These are phyloP conservation scores for Eimeria falciformis DNA, from an alignment of 169 alveolate species.

Conservation along the genomic window DNA sequence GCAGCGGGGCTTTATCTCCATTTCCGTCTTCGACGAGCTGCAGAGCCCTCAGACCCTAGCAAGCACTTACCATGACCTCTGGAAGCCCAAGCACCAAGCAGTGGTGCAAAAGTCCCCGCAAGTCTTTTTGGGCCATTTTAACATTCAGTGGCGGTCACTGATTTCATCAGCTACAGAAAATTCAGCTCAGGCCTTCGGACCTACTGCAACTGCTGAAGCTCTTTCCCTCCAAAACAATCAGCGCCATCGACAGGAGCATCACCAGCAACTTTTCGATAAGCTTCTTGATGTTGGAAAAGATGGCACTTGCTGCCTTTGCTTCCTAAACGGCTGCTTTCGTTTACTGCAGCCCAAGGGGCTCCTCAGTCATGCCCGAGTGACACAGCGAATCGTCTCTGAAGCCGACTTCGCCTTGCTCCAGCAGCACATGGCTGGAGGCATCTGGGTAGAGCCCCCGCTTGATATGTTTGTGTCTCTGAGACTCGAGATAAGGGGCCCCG, in stretches of 20 bases:
- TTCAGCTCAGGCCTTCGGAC: not conserved
- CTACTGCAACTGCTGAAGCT: not conserved
- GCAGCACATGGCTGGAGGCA: not conserved
- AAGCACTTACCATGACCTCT: not conserved
- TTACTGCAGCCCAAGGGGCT: constrained; percentile 49
- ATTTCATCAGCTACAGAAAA: not conserved
- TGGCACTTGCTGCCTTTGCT: constrained; percentile 35
- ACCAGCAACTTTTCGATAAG: not conserved
- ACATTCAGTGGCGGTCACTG: constrained; percentile 9
- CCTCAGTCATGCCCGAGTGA: not conserved
- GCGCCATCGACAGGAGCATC: not conserved
- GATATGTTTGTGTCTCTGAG: constrained; percentile 35
- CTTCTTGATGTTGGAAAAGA: constrained; percentile 1
- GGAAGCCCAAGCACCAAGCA: not conserved
- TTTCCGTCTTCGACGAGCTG: constrained; percentile 34
- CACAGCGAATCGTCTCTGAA: not conserved
- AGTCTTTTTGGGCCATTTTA: not conserved
- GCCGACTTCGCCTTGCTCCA: not conserved
- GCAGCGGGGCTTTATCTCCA: constrained; percentile 1
- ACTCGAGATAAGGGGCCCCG: constrained; percentile 40
- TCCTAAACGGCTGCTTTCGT: constrained; percentile 43
- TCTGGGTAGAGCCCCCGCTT: not conserved
- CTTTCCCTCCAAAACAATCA: not conserved
- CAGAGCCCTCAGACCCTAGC: constrained; percentile 22
- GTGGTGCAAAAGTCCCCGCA: not conserved